Evolutionary conservation across 1,284 basidiomycete genomes (phyloP).

Genomic region (Cryptococcus wingfieldii): DNA sequence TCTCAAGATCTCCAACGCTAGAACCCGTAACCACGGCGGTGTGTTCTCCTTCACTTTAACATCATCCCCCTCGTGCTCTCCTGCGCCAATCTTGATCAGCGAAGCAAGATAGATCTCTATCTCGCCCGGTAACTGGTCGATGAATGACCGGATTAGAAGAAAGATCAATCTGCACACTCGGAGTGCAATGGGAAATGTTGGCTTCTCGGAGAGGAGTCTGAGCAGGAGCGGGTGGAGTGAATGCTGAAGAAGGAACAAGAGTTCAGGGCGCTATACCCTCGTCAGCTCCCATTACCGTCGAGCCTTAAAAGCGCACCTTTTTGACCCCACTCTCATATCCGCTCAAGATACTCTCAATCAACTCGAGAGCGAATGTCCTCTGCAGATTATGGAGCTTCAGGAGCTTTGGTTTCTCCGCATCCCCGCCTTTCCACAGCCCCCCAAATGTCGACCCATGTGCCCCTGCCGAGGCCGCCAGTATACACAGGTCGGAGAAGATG

Average conservation of each 20-base stretch:
- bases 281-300: not conserved
- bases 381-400: slow-evolving; percentile 79
- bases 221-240: slow-evolving; percentile 87
- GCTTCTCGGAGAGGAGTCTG: slow-evolving; percentile 75
- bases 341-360: slow-evolving; percentile 93
- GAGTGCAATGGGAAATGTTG: slow-evolving; percentile 79
- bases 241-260: slow-evolving; percentile 76
- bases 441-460: slow-evolving; percentile 16
- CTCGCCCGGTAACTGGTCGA: slow-evolving; percentile 70
- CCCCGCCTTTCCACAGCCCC: slow-evolving; percentile 31
- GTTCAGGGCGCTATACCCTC: slow-evolving; percentile 63
- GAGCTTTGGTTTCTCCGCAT: slow-evolving; percentile 70
- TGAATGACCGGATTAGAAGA: slow-evolving; percentile 87
- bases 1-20: slow-evolving; percentile 86
- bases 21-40: slow-evolving; percentile 79
- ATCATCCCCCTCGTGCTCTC: slow-evolving; percentile 53
- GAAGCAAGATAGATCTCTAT: slow-evolving; percentile 79
- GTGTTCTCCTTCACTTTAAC: slow-evolving; percentile 21
- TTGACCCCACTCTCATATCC: slow-evolving; percentile 88
- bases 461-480: slow-evolving; percentile 59
- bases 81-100: slow-evolving; percentile 70
- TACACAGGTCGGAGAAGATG: slow-evolving; percentile 83
- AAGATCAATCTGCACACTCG: slow-evolving; percentile 90
- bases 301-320: slow-evolving; percentile 54
- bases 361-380: slow-evolving; percentile 89